phyloP scores from a whole-genome alignment of 257 asterid species.

The Thymus quinquecostatus region DNA sequence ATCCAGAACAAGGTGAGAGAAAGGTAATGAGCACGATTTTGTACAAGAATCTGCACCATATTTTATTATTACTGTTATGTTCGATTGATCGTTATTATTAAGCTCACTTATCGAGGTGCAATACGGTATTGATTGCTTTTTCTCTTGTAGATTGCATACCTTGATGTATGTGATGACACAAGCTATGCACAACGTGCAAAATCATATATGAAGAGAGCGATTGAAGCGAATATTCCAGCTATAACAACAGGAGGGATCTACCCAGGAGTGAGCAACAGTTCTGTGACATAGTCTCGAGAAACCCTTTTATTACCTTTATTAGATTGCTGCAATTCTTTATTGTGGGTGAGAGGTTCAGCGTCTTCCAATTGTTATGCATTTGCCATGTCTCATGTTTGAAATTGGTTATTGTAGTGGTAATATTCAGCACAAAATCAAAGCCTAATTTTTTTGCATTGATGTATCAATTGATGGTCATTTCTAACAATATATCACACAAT shows the following conservation, averaged over 20 bases:
- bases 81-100: not conserved
- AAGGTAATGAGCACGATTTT: slow-evolving; percentile 56
- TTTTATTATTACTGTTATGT: not conserved
- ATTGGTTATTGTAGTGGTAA: not conserved
- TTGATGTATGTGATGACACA: slow-evolving; percentile 95
- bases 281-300: slow-evolving; percentile 41
- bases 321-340: slow-evolving; percentile 1
- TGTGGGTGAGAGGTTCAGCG: not conserved
- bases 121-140: slow-evolving; percentile 14
- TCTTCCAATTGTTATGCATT: not conserved
- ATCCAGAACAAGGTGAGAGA: slow-evolving; percentile 95
- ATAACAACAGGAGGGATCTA: slow-evolving; percentile 94
- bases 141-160: slow-evolving; percentile 76
- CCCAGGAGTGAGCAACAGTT: slow-evolving; percentile 99
- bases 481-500: not conserved
- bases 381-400: not conserved
- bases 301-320: slow-evolving; percentile 15
- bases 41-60: slow-evolving; percentile 10
- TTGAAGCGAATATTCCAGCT: slow-evolving; percentile 78
- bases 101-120: not conserved
- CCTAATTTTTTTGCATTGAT: not conserved
- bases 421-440: slow-evolving; percentile 5
- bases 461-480: not conserved
- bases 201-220: slow-evolving; percentile 73
- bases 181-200: slow-evolving; percentile 75